phyloP scores from a whole-genome alignment of 2,329 filamentous ascomycete genomes.

The Aspergillus sp. region DNA sequence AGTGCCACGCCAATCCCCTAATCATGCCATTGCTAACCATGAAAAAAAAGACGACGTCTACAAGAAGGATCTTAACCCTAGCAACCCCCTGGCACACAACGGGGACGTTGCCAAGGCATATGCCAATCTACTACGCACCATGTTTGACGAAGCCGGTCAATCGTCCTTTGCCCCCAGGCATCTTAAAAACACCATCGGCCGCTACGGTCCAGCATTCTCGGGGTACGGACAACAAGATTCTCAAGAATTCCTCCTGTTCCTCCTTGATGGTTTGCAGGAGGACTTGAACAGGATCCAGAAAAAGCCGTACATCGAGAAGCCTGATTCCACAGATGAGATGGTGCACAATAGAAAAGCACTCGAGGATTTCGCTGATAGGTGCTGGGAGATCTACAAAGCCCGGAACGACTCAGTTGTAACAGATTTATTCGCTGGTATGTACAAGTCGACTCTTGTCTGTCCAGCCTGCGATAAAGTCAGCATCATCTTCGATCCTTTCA shows the following conservation, averaged over 20 bases:
- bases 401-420: slow-evolving; percentile 94
- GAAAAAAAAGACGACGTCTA: slow-evolving; percentile 58
- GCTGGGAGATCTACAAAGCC: slow-evolving; percentile 87
- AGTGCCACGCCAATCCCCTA: slow-evolving; percentile 2
- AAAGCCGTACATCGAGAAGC: slow-evolving; percentile 97
- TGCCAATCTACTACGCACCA: slow-evolving; percentile 69
- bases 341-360: slow-evolving; percentile 79
- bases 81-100: slow-evolving; percentile 81
- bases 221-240: slow-evolving; percentile 97
- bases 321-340: slow-evolving; percentile 96
- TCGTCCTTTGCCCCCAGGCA: slow-evolving; percentile 73
- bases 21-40: slow-evolving; percentile 15
- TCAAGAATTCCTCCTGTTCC: slow-evolving; percentile 92
- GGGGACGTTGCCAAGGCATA: slow-evolving; percentile 88
- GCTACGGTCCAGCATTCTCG: slow-evolving; percentile 80
- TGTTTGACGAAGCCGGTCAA: slow-evolving; percentile 69
- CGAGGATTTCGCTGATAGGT: slow-evolving; percentile 78
- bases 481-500: slow-evolving; percentile 98
- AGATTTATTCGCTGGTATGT: slow-evolving; percentile 95
- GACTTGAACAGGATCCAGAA: slow-evolving; percentile 91
- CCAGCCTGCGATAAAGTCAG: slow-evolving; percentile 90
- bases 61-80: slow-evolving; percentile 76
- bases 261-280: slow-evolving; percentile 92
- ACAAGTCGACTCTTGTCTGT: slow-evolving; percentile 95
- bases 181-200: slow-evolving; percentile 81